A percentile compares a stretch with the other conserved stretches of the same genome.
phyloP scores from a whole-genome alignment of 768 basidiomycete genomes.

The Suillus subluteus region DNA sequence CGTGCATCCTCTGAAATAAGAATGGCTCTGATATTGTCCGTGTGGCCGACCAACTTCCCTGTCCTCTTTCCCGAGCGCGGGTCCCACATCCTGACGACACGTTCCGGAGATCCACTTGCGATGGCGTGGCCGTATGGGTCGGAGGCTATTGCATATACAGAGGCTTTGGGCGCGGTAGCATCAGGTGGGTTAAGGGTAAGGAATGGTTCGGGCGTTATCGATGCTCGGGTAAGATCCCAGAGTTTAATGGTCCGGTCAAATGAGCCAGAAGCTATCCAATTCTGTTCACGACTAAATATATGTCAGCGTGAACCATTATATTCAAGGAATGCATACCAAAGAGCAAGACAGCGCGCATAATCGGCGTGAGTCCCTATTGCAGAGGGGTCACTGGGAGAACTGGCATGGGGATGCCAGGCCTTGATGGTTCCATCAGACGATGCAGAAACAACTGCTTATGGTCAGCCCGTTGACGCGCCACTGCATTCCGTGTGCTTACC shows the following conservation, averaged over 20 bases:
- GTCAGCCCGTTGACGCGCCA: constrained; percentile 10
- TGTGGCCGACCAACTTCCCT: constrained; percentile 92
- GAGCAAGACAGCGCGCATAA: constrained; percentile 81
- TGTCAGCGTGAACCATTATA: constrained; percentile 19
- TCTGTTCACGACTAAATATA: constrained; percentile 64
- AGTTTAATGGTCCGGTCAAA: constrained; percentile 94
- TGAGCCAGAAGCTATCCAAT: constrained; percentile 92
- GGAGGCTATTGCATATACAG: constrained; percentile 76
- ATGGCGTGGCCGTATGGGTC: constrained; percentile 82
- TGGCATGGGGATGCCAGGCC: constrained; percentile 87
- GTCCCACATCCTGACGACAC: constrained; percentile 92
- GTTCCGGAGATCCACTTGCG: constrained; percentile 90
- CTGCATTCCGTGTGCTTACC: constrained; percentile 43
- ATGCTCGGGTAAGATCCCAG: constrained; percentile 76
- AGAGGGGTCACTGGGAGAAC: constrained; percentile 59
- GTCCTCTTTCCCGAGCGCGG: constrained; percentile 81
- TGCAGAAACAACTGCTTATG: constrained; percentile 76
- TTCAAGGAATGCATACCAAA: constrained; percentile 52
- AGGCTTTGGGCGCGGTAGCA: constrained; percentile 64
- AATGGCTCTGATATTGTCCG: constrained; percentile 93
- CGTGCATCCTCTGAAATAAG: constrained; percentile 87
- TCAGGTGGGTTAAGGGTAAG: constrained; percentile 72
- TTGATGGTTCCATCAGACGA: constrained; percentile 96
- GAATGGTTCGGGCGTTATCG: constrained; percentile 51
- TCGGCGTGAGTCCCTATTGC: constrained; percentile 79